A percentile compares a stretch with the other conserved stretches of the same genome.
These are phyloP conservation scores for Oemleria cerasiformis DNA, from an alignment of 306 rosid species.

Conservation along the genomic window DNA sequence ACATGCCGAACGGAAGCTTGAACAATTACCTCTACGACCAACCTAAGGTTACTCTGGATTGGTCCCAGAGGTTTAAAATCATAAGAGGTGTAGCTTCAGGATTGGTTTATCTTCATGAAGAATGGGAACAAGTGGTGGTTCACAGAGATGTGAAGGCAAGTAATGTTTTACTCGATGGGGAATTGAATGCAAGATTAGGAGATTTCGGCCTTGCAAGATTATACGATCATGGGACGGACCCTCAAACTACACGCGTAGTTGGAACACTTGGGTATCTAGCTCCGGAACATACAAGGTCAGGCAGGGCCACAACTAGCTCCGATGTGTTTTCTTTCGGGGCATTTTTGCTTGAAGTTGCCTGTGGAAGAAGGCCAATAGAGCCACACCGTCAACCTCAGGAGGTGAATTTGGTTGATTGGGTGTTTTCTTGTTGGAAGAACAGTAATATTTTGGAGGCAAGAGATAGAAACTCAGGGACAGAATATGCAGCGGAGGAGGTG, in stretches of 20 bases:
- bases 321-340: constrained; percentile 32
- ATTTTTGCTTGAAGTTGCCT: constrained; percentile 37
- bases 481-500: constrained; percentile 21
- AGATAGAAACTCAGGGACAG: constrained; percentile 21
- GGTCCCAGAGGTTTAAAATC: constrained; percentile 31
- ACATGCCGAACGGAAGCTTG: constrained; percentile 40
- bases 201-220: constrained; percentile 43
- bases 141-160: constrained; percentile 46
- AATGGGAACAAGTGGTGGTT: constrained; percentile 37
- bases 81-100: constrained; percentile 36
- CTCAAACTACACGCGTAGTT: constrained; percentile 28
- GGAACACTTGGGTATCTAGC: constrained; percentile 42
- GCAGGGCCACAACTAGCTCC: constrained; percentile 25
- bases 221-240: constrained; percentile 34
- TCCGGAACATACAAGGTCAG: constrained; percentile 32
- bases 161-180: constrained; percentile 32
- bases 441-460: constrained; percentile 20
- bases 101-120: constrained; percentile 31
- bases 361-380: constrained; percentile 38
- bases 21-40: constrained; percentile 30
- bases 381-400: constrained; percentile 7
- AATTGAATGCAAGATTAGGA: constrained; percentile 29
- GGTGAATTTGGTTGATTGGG: constrained; percentile 29
- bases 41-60: constrained; percentile 19
- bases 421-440: constrained; percentile 20